Evolutionary conservation across 2,329 filamentous ascomycete species (phyloP).

Genomic region (Trichoderma brevicompactum): DNA sequence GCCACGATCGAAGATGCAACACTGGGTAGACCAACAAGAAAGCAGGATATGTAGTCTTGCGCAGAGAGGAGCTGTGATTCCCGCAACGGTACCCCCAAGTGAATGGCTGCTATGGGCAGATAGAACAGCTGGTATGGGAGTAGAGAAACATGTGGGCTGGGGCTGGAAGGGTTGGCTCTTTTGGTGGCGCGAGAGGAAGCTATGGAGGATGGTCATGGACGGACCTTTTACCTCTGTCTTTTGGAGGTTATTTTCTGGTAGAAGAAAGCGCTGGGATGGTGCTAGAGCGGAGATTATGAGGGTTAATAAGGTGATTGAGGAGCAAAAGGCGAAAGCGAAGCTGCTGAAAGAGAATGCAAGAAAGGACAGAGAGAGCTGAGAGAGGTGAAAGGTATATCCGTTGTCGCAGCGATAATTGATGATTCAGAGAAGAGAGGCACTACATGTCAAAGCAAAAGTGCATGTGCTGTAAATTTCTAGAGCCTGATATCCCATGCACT

Average conservation of each 20-base stretch:
- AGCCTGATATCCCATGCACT: no score
- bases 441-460: no score
- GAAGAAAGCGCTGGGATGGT: constrained; percentile 33
- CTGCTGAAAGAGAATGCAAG: neutral
- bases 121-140: constrained; percentile 46
- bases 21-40: constrained; percentile 34
- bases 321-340: neutral
- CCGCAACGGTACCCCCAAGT: constrained; percentile 33
- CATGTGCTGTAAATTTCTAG: no score
- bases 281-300: constrained; percentile 29
- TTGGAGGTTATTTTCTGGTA: constrained; percentile 34
- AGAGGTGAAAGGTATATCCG: no score
- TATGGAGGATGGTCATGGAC: constrained; percentile 44
- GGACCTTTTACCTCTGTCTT: constrained; percentile 33
- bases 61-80: constrained; percentile 34
- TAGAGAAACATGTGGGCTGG: constrained; percentile 47
- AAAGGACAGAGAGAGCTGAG: neutral
- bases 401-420: neutral
- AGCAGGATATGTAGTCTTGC: constrained; percentile 32
- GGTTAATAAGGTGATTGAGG: neutral
- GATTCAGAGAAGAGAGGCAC: neutral
- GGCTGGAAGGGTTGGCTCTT: constrained; percentile 47
- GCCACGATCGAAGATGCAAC: constrained; percentile 40
- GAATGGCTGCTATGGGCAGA: constrained; percentile 37
- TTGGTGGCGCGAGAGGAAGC: constrained; percentile 44